phyloP scores from a whole-genome alignment of 805 yeast genomes.

The Schwanniomyces sp. region DNA sequence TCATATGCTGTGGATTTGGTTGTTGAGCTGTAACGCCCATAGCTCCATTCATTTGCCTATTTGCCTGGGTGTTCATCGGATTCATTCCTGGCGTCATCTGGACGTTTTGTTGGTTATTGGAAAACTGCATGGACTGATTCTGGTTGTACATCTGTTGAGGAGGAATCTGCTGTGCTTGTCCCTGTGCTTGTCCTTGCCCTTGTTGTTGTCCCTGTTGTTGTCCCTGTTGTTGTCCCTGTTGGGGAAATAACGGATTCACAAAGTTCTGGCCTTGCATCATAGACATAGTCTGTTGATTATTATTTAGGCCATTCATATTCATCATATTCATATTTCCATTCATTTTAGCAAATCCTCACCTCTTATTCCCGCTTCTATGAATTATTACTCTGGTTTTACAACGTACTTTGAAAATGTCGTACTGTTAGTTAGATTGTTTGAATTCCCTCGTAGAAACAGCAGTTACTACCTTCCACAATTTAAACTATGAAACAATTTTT shows the following conservation, averaged over 20 bases:
- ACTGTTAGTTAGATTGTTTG: too few species aligned
- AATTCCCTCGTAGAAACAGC: too few species aligned
- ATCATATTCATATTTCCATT: slow-evolving; percentile 10
- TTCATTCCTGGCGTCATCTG: slow-evolving; percentile 1
- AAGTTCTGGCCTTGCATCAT: slow-evolving; percentile 10
- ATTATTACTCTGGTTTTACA: too few species aligned
- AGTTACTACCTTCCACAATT: too few species aligned
- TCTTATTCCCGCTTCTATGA: background rate
- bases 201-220: slow-evolving; percentile 12
- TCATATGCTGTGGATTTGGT: background rate
- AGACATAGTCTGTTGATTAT: slow-evolving; percentile 8
- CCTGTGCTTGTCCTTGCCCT: background rate
- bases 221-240: slow-evolving; percentile 11
- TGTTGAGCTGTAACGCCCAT: background rate
- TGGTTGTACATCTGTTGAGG: background rate
- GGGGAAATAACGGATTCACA: slow-evolving; percentile 10
- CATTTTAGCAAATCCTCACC: background rate
- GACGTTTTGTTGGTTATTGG: background rate
- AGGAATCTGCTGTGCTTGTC: background rate
- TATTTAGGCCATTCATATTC: slow-evolving; percentile 9
- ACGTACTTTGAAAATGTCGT: too few species aligned
- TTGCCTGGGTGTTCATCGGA: slow-evolving; percentile 1
- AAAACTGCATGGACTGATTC: background rate
- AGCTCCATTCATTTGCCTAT: slow-evolving; percentile 4
- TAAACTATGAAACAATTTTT: too few species aligned